These are phyloP conservation scores for Alternaria viburni DNA, from an alignment of 2,329 filamentous ascomycete species.

Conservation along the genomic window DNA sequence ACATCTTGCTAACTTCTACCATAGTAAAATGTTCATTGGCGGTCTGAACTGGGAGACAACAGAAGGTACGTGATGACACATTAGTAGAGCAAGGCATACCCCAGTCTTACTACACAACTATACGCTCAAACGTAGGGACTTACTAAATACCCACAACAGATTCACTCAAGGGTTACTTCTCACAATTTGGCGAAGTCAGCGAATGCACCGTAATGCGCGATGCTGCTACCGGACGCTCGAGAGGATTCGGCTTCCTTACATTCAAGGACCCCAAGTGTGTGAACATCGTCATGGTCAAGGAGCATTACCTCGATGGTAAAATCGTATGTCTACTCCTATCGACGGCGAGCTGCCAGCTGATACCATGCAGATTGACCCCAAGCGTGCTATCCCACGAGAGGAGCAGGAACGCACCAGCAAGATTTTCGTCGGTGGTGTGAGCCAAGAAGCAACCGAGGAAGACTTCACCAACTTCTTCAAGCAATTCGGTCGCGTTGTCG, in stretches of 20 bases:
- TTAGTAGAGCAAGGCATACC: neutral
- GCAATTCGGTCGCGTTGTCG: constrained; percentile 93
- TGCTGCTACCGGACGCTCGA: constrained; percentile 87
- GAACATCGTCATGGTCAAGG: constrained; percentile 99
- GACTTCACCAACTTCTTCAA: constrained; percentile 98
- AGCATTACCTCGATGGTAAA: constrained; percentile 97
- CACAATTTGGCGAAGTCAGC: constrained; percentile 94
- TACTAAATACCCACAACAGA: constrained; percentile 61
- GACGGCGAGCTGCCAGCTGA: constrained; percentile 24
- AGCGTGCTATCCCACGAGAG: constrained; percentile 94
- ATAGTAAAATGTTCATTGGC: constrained; percentile 99
- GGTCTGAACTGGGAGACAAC: constrained; percentile 99
- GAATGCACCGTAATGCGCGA: constrained; percentile 99
- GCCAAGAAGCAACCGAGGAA: constrained; percentile 93
- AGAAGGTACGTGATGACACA: constrained; percentile 72
- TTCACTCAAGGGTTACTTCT: constrained; percentile 95
- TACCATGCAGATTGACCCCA: constrained; percentile 85
- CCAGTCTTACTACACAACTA: neutral
- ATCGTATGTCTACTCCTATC: constrained; percentile 71
- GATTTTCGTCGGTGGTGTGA: constrained; percentile 97
- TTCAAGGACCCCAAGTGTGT: constrained; percentile 98
- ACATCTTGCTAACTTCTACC: constrained; percentile 24
- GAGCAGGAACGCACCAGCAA: constrained; percentile 99
- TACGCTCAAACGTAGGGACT: neutral
- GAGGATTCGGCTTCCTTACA: constrained; percentile 96